A percentile compares a stretch with the other conserved stretches of the same genome.
Conservation (phyloP, 441 rosid genomes). For the Daphne laureola region DNA sequence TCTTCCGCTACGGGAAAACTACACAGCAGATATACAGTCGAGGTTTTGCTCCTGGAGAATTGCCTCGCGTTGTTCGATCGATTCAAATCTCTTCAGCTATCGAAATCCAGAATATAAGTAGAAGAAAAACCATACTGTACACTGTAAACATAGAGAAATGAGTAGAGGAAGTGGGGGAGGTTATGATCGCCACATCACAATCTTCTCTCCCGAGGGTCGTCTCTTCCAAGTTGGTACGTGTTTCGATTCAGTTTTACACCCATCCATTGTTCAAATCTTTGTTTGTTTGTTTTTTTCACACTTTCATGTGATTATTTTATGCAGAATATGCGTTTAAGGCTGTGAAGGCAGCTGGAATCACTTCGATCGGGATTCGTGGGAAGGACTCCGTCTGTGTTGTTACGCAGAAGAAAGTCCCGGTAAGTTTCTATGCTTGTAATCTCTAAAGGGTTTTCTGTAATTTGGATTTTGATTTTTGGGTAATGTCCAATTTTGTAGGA, state of each 20-base stretch:
- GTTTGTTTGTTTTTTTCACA: neutral
- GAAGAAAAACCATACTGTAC: neutral
- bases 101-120: neutral
- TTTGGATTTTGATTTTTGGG: conserved; percentile 4
- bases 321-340: conserved; percentile 97
- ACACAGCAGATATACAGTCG: neutral
- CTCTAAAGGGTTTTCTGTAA: neutral
- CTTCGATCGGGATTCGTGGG: conserved; percentile 93
- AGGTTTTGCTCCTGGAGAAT: conserved; percentile 26
- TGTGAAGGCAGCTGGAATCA: conserved; percentile 79
- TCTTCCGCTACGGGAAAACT: conserved; percentile 5
- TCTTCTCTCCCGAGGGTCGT: conserved; percentile 98
- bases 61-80: conserved; percentile 14
- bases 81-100: conserved; percentile 8
- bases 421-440: conserved; percentile 6
- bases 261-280: neutral
- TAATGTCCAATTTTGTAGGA: conserved; percentile 41
- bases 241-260: neutral
- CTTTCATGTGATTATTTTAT: conserved; percentile 1
- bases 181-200: conserved; percentile 96
- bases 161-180: conserved; percentile 98
- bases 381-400: conserved; percentile 94
- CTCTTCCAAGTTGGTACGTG: conserved; percentile 93
- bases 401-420: conserved; percentile 98
- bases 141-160: conserved; percentile 30